phyloP scores from a whole-genome alignment of 148 eudicot species.

The Nyssa sinensis region DNA sequence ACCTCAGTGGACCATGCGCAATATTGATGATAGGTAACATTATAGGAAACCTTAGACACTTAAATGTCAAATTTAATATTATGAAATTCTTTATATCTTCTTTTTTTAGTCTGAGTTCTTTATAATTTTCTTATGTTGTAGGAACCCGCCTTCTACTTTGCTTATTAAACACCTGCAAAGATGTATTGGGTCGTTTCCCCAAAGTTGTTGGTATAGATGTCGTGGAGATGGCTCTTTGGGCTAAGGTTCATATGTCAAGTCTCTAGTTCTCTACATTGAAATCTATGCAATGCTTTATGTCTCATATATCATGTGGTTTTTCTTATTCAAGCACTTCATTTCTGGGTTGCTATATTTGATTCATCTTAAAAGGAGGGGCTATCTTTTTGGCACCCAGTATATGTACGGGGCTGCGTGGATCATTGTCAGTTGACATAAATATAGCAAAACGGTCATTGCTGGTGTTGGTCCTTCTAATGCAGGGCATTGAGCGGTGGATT shows the following conservation, averaged over 20 bases:
- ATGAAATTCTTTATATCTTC: not conserved
- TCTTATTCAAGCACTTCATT: not conserved
- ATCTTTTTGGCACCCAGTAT: not conserved
- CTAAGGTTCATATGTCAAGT: constrained; percentile 57
- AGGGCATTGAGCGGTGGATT: not conserved
- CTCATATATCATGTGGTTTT: not conserved
- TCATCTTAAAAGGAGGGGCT: not conserved
- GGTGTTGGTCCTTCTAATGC: not conserved
- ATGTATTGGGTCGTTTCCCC: constrained; percentile 76
- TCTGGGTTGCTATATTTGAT: not conserved
- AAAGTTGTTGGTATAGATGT: constrained; percentile 98
- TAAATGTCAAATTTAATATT: not conserved
- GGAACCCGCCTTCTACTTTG: constrained; percentile 84
- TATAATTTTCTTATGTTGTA: constrained; percentile 20
- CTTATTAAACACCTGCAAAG: constrained; percentile 80
- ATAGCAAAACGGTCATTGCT: not conserved
- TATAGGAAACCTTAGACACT: not conserved
- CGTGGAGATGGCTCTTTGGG: constrained; percentile 99
- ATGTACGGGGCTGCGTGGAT: not conserved
- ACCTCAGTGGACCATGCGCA: constrained; percentile 90
- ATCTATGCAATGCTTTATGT: not conserved
- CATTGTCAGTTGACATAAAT: not conserved
- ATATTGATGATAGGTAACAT: constrained; percentile 67
- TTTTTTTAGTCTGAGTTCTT: not conserved
- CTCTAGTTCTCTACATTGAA: not conserved